Conservation (phyloP, 2,329 filamentous ascomycete species). For the Botrytis tulipae region DNA sequence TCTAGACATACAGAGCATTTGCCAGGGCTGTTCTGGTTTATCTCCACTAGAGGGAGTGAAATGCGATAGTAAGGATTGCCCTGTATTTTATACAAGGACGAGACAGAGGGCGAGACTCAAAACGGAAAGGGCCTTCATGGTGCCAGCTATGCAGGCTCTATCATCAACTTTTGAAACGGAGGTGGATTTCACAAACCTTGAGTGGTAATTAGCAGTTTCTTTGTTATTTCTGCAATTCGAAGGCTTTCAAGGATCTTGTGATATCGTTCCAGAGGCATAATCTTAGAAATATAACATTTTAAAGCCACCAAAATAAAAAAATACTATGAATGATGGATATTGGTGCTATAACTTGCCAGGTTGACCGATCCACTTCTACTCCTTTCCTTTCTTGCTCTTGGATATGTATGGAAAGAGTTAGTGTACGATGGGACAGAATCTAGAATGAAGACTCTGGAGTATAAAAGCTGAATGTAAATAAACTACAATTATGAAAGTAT, state of each 20-base stretch:
- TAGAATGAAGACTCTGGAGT: not conserved
- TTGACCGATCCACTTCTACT: too few species aligned
- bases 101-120: slow-evolving; percentile 54
- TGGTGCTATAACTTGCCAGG: not conserved
- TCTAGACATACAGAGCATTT: slow-evolving; percentile 66
- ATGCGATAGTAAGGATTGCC: slow-evolving; percentile 90
- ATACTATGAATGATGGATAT: not conserved
- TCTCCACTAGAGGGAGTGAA: slow-evolving; percentile 72
- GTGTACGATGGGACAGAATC: not conserved
- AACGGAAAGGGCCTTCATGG: slow-evolving; percentile 41
- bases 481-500: not conserved
- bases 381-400: not conserved
- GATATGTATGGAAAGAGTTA: not conserved
- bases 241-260: not conserved
- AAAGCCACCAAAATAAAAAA: not conserved
- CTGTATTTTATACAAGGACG: slow-evolving; percentile 80
- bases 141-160: slow-evolving; percentile 44
- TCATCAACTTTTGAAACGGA: slow-evolving; percentile 32
- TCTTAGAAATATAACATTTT: not conserved
- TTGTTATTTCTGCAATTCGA: not conserved
- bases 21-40: slow-evolving; percentile 74
- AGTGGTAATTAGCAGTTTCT: slow-evolving; percentile 31
- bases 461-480: not conserved
- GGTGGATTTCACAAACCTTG: slow-evolving; percentile 28
- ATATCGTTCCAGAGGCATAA: not conserved